Base-by-base conservation (phyloP, 2,329 filamentous ascomycete species). In the Diaporthe citri region DNA sequence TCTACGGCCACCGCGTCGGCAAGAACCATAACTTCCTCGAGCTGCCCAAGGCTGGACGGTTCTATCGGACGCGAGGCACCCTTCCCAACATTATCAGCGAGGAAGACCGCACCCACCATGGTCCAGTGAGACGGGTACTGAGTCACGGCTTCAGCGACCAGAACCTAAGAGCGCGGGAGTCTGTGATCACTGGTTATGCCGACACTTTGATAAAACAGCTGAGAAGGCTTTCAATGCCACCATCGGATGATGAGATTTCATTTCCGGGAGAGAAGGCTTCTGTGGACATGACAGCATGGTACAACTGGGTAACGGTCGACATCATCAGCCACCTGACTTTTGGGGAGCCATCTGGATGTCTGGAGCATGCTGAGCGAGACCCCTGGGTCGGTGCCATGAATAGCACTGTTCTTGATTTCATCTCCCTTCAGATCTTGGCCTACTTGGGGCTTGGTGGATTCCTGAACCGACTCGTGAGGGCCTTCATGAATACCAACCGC, bases 291-390 rank as follows among this genome's bases (percentile, higher is more conserved):
- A 71, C 67, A 67, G 71, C 43, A 51, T 78, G 56, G 76, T 81
- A 67, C 74, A 79, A 76, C 59, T 79, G 46, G 72, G 72, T 70
- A 22, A 80, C 79, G 0, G 80, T 81, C 62, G 80, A 81, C 41
- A 72, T 80, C 13, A 77, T 79, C n/a, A 78, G 78, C 28, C 78
- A 80, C 36, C 62, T 80, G 43, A 74, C 73, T 43, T 80, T 79
- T 64, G 80, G 78, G 34, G 73, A 79, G 76, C 56, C 78, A 8
- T 79, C 80, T 66, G 77, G 77, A 15, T 79, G 78, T 59, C 71
- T 81, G 25, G 76, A 79, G 9, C 56, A 69, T 6, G 74, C 74
- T 8, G 55, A 75, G 25, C 77, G 76, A 39, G 77, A 79, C 55
- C 74, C 75, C 4, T 82, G 79, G 80, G 76, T 77, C 1, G 28